These are phyloP conservation scores for Diutina neorugosa DNA, from an alignment of 1,139 yeast genomes.

Conservation along the genomic window DNA sequence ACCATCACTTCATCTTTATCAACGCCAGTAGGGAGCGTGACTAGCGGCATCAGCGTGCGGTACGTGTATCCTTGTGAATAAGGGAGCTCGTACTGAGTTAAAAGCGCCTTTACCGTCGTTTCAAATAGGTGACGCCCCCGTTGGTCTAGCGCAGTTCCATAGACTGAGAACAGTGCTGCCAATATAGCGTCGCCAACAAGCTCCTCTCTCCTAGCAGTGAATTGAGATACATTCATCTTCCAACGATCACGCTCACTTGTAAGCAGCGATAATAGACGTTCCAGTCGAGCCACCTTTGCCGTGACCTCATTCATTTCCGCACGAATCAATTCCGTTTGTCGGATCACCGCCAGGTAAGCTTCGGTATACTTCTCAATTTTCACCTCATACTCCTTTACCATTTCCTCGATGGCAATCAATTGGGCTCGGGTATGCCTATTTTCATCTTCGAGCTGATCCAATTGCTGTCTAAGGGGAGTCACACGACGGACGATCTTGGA, in stretches of 20 bases:
- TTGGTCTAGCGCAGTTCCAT: conserved; percentile 53
- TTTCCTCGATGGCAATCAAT: conserved; percentile 65
- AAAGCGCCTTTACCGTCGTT: conserved; percentile 26
- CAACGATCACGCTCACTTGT: conserved; percentile 68
- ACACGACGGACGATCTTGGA: conserved; percentile 57
- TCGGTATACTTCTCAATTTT: conserved; percentile 59
- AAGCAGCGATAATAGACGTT: conserved; percentile 48
- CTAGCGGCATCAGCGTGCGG: not conserved
- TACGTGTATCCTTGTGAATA: conserved; percentile 9
- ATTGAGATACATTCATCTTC: conserved; percentile 44
- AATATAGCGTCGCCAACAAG: conserved; percentile 58
- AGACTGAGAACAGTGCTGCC: conserved; percentile 49
- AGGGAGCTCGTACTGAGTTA: conserved; percentile 26
- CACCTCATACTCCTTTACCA: conserved; percentile 64
- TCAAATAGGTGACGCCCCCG: conserved; percentile 28
- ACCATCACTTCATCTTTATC: conserved; percentile 1
- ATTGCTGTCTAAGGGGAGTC: conserved; percentile 67
- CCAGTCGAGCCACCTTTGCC: conserved; percentile 50
- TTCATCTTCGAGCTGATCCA: conserved; percentile 37
- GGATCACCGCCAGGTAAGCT: conserved; percentile 58
- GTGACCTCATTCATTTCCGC: conserved; percentile 56
- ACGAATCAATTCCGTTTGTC: conserved; percentile 71
- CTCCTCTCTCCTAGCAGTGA: conserved; percentile 31
- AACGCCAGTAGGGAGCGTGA: not conserved
- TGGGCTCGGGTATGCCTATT: conserved; percentile 47